Evolutionary conservation across 139 green algal genomes (phyloP), one percentile per base, ranked within the genome.

Genomic region (Closterium sp.): DNA sequence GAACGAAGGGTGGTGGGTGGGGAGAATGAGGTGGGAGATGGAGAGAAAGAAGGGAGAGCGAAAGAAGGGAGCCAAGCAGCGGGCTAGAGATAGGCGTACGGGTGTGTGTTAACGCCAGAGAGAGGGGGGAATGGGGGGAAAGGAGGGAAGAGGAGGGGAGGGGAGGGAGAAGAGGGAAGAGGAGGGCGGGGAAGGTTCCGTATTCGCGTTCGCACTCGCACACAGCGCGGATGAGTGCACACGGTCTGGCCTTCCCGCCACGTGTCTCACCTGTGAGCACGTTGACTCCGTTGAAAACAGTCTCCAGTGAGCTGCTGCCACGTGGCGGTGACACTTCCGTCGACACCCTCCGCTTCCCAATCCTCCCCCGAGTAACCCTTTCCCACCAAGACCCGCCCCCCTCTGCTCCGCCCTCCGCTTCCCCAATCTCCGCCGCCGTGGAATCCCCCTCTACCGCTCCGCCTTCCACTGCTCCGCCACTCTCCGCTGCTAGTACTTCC

Each of bases 281-380:
- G 31, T 91, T 91, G 31, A 91, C 38, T 30, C 64, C 31, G 66
- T 91, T 91, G 38, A 91, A 91, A 35, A 38, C n/a, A 31, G 88
- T 33, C 83, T 91, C 36, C 38, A 86, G 31, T 43, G 66, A 91
- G 34, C 88, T 91, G 35, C 64, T 83, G 31, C 25, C 88, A 88
- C 33, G 88, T 34, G 31, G 88, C 55, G 55, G 55, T 19, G 55
- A 76, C 55, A 76, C 55, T 28, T 76, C 55, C 55, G 55, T 76
- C 16, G 55, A 28, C 4, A 76, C 55, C 55, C 55, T 28, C 25
- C 55, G 55, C 55, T 76, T 76, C 55, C 55, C 55, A 16, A 76
- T 3, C 25, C 55, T 76, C 25, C 55, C 55, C 55, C 55, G 16
- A 19, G 55, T 76, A 16, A 76, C 55, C 55, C 55, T 76, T 76